A percentile compares a stretch with the other conserved stretches of the same genome.
These are phyloP conservation scores for Lagenaria siceraria DNA, from an alignment of 306 rosid genomes.

Conservation along the genomic window DNA sequence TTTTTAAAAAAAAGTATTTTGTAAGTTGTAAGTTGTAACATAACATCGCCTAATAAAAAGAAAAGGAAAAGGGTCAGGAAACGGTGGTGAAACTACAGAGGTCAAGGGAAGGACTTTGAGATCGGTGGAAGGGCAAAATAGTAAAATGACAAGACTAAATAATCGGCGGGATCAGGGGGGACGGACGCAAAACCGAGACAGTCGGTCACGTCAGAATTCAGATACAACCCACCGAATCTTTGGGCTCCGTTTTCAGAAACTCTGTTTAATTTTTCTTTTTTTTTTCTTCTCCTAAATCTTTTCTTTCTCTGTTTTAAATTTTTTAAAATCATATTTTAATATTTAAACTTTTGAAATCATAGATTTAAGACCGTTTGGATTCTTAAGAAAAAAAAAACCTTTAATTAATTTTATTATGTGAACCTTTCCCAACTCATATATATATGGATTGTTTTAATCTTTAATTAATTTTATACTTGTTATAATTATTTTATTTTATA, in stretches of 20 bases:
- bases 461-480: no score
- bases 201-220: constrained; percentile 46
- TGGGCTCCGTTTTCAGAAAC: constrained; percentile 1
- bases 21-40: no score
- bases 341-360: no score
- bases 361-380: no score
- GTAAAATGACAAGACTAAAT: constrained; percentile 11
- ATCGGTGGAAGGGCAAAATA: constrained; percentile 8
- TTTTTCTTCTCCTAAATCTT: neutral
- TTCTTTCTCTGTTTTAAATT: neutral
- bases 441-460: no score
- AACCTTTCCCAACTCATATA: no score
- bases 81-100: neutral
- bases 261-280: neutral
- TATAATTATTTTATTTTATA: no score
- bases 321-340: neutral
- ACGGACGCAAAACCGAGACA: constrained; percentile 10
- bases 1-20: no score
- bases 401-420: no score
- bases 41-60: no score
- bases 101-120: neutral
- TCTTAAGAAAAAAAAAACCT: no score
- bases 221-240: constrained; percentile 42
- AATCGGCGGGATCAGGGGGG: constrained; percentile 15
- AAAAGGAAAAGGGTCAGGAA: neutral